Evolutionary conservation across 345 rosid genomes (phyloP), one percentile per base, ranked within the genome.

Genomic region (Acer campestre): DNA sequence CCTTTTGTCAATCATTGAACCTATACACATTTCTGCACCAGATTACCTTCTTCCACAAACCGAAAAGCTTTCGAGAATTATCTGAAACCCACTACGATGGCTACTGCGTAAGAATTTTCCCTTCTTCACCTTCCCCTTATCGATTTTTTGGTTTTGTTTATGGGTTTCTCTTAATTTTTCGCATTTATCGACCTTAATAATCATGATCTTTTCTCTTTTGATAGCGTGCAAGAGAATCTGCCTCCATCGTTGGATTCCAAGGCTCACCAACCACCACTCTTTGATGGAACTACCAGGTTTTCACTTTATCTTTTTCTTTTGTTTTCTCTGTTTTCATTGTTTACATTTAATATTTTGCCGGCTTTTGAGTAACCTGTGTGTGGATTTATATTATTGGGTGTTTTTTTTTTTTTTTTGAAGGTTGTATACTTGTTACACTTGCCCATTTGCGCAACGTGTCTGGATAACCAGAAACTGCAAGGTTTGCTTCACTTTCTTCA

Each of bases 381-480:
- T 6, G 10, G 9, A 58, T 17, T 58, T 17, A 25, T 25, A 25
- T 27, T 27, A 7, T 58, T 58, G 25, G 2, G 2, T 27, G 10
- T 27, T 27, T 29, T 38, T 12, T 44, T 12, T n/a, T 48, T 63
- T 13, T 80, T 29, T 29, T 29, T 0, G 1, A 27, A 94, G 98
- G 87, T 61, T 93, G 89, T 95, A 95, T 84, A 85, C 88, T 31
- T 55, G 75, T 70, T 86, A 89, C 66, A 2, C 73, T 8, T 92
- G 99, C 79, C 99, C 99, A 29, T 95, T 6, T 80, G 94, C 96
- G 8, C 98, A 92, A 80, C 93, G 99, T 42, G 98, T 82, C 71
- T 93, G 99, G 99, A 93, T 95, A 90, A 90, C 97, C 75, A 87
- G 99, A 79, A 92, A 95, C 80, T 76, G 80, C 75, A 93, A 93